A percentile compares a stretch with the other conserved stretches of the same genome.
Evolutionary conservation across 2,329 filamentous ascomycete species (phyloP).

Genomic region (Cytospora mali): DNA sequence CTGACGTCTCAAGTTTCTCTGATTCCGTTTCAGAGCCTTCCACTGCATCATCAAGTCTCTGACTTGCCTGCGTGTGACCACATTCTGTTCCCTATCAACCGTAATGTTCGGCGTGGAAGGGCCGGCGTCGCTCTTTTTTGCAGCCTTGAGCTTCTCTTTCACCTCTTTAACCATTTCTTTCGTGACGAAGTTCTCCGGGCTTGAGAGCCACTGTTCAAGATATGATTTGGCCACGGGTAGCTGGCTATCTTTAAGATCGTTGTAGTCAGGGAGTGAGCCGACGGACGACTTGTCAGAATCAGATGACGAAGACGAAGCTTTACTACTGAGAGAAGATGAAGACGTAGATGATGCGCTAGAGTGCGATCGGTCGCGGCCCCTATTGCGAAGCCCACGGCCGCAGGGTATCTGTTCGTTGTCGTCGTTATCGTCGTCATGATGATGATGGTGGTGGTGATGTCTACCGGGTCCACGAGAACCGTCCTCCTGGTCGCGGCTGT

Average conservation of each 20-base stretch:
- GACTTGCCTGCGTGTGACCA: constrained; percentile 47
- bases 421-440: constrained; percentile 2
- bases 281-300: constrained; percentile 44
- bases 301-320: constrained; percentile 39
- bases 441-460: not conserved
- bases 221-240: constrained; percentile 49
- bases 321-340: constrained; percentile 42
- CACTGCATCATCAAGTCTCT: constrained; percentile 49
- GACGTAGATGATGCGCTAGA: constrained; percentile 36
- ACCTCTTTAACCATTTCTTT: constrained; percentile 47
- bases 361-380: constrained; percentile 29
- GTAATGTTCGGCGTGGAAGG: constrained; percentile 17
- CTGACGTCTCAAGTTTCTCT: constrained; percentile 38
- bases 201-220: constrained; percentile 52
- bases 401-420: constrained; percentile 21
- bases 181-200: constrained; percentile 53
- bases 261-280: constrained; percentile 57
- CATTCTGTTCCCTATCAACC: constrained; percentile 34
- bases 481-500: not conserved
- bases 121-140: constrained; percentile 34
- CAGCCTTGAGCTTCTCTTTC: constrained; percentile 47
- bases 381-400: constrained; percentile 27
- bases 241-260: constrained; percentile 52
- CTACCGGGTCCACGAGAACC: constrained; percentile 2
- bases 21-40: constrained; percentile 43